Conservation (phyloP, 768 basidiomycete species). For the Sistotremastrum niveocremeum region DNA sequence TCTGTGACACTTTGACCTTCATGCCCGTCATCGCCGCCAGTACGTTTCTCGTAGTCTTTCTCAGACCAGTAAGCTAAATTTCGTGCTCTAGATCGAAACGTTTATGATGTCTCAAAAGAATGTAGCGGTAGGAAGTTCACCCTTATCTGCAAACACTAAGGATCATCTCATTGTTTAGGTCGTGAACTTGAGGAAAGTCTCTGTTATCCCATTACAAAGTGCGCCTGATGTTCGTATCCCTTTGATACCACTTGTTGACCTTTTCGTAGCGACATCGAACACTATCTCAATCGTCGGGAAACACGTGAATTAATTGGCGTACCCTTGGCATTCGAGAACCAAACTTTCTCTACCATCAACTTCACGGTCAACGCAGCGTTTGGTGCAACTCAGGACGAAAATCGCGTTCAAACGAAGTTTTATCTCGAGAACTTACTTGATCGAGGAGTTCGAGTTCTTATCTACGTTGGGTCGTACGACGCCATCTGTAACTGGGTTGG, state of each 20-base stretch:
- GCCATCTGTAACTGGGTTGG: constrained; percentile 16
- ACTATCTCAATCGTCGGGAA: constrained; percentile 40
- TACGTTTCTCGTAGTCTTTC: constrained; percentile 12
- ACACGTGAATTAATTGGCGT: constrained; percentile 21
- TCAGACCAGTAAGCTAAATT: too few relatives aligned
- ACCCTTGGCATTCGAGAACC: constrained; percentile 45
- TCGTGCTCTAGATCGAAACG: too few relatives aligned
- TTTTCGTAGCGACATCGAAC: constrained; percentile 32
- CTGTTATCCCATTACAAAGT: constrained; percentile 48
- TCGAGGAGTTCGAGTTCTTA: constrained; percentile 19
- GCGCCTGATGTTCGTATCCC: background rate
- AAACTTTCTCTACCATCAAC: constrained; percentile 14
- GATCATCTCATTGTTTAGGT: too few relatives aligned
- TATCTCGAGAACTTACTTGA: constrained; percentile 27
- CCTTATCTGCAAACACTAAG: too few relatives aligned
- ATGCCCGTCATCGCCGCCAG: constrained; percentile 18
- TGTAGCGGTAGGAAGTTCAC: too few relatives aligned
- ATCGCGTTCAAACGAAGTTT: constrained; percentile 14
- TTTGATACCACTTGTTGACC: background rate
- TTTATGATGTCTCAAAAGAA: too few relatives aligned
- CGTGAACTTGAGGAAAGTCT: constrained; percentile 37
- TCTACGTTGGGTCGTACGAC: constrained; percentile 18
- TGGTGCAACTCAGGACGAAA: constrained; percentile 25
- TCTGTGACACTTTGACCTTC: constrained; percentile 21
- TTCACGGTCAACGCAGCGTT: constrained; percentile 43